These are phyloP conservation scores for Penicillium waksmanii DNA, from an alignment of 495 filamentous ascomycete species.

Conservation along the genomic window DNA sequence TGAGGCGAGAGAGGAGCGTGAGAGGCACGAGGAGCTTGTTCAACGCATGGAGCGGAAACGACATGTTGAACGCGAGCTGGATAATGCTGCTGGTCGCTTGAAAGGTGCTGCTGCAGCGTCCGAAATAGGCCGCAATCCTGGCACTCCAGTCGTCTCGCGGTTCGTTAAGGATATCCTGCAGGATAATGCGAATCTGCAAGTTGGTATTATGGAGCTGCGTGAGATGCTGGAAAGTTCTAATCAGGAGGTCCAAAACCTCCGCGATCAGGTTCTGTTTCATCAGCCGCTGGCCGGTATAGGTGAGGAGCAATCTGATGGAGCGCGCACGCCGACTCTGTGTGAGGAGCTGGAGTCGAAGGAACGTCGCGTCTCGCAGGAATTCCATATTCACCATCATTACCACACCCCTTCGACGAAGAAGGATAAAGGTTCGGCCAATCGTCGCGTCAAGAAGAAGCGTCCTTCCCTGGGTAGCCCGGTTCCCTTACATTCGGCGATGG, in stretches of 20 bases:
- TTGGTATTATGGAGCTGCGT: slow-evolving; percentile 84
- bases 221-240: slow-evolving; percentile 94
- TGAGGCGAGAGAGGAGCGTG: slow-evolving; percentile 80
- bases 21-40: slow-evolving; percentile 79
- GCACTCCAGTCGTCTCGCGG: slow-evolving; percentile 76
- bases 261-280: slow-evolving; percentile 81
- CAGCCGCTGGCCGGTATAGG: slow-evolving; percentile 61
- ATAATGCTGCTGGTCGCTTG: slow-evolving; percentile 72
- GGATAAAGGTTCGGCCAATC: slow-evolving; percentile 51
- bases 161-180: slow-evolving; percentile 95
- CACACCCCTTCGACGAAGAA: slow-evolving; percentile 65
- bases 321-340: slow-evolving; percentile 55
- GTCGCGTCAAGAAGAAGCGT: slow-evolving; percentile 73
- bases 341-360: slow-evolving; percentile 68
- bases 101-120: slow-evolving; percentile 76
- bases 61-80: slow-evolving; percentile 73
- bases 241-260: slow-evolving; percentile 83
- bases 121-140: slow-evolving; percentile 57
- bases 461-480: slow-evolving; percentile 56
- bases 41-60: slow-evolving; percentile 78
- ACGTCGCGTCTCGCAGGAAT: slow-evolving; percentile 63
- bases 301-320: slow-evolving; percentile 24
- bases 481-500: slow-evolving; percentile 60
- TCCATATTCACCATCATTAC: slow-evolving; percentile 94
- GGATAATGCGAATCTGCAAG: slow-evolving; percentile 91